Evolutionary conservation across 78 protist species (phyloP).

Genomic region (Protostelium mycophagum): DNA sequence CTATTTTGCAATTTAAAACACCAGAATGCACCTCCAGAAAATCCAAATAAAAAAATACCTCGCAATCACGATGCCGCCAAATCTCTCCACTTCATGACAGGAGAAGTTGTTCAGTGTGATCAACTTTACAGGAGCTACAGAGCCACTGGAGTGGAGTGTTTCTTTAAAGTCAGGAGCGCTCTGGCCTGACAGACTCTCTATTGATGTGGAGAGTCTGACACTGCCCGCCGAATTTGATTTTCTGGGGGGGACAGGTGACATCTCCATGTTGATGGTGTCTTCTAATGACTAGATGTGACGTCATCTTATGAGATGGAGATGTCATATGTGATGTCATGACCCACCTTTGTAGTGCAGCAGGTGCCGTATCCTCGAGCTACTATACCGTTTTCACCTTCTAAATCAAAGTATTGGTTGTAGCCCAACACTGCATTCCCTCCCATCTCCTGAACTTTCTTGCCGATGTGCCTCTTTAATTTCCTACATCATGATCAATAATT

Average conservation of each 20-base stretch:
- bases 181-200: too few relatives aligned
- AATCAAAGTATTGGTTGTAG: conserved; percentile 76
- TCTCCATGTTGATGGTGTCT: background rate
- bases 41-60: background rate
- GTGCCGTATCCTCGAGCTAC: conserved; percentile 93
- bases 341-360: background rate
- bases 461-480: conserved; percentile 76
- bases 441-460: conserved; percentile 65
- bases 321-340: background rate
- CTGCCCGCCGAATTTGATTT: too few relatives aligned
- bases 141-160: too few relatives aligned
- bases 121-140: conserved; percentile 23
- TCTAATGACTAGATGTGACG: too few relatives aligned
- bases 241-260: background rate
- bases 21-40: too few relatives aligned
- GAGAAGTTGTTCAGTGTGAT: conserved; percentile 41
- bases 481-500: too few relatives aligned
- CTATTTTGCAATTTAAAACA: too few relatives aligned
- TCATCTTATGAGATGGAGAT: too few relatives aligned
- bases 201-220: too few relatives aligned
- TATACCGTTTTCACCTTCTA: conserved; percentile 80
- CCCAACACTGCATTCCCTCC: conserved; percentile 89
- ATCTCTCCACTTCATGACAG: conserved; percentile 15
- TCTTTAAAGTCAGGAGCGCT: too few relatives aligned
- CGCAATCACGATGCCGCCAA: conserved; percentile 54